Evolutionary conservation across 352 stramenopile genomes (phyloP), one percentile per base, ranked within the genome.

Genomic region (Phytophthora foliorum): DNA sequence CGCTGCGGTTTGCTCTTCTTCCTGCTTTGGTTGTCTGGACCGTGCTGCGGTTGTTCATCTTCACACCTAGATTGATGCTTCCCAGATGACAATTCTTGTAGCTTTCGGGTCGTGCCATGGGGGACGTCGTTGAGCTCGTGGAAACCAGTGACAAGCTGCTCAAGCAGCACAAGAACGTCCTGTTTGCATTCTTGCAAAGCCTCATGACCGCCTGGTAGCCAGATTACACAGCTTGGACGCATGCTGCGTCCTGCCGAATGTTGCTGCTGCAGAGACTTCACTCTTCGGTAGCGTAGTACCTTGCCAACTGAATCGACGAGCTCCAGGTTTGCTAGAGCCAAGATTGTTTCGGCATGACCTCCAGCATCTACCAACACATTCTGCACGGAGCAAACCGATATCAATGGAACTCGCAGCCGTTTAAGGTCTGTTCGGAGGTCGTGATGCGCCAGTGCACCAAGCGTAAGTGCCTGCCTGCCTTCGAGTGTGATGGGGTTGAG

Each of bases 111-210:
- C 52, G 61, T 79, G 25, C 63, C 57, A 32, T 87, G 67, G 1
- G 71, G 66, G 0, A 90, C 69, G 45, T 98, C 90, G 53, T 98
- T 76, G 2, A 87, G 51, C 62, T 99, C 95, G 75, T 99, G 94
- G 69, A 97, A 98, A 0, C 96, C 96, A 9, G 93, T 97, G 51
- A 97, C 76, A 22, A 98, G 83, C 56, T 99, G 95, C 70, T 99
- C 97, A 6, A 99, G 65, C 11, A 99, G 72, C 52, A 87, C 32
- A 4, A 95, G 77, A 53, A 93, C 82, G 36, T 94, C 75, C 19
- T 93, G 77, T 32, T 97, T 97, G 65, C 90, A 90, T 61, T 99
- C 96, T 69, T 99, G 96, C 55, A 98, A 89, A 27, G 98, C 71
- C 54, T 99, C 96, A 61, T 99, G 97, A 8, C 97, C 97, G 11